Evolutionary conservation across 257 asterid species (phyloP), one percentile per base, ranked within the genome.

Genomic region (Apocynum venetum): DNA sequence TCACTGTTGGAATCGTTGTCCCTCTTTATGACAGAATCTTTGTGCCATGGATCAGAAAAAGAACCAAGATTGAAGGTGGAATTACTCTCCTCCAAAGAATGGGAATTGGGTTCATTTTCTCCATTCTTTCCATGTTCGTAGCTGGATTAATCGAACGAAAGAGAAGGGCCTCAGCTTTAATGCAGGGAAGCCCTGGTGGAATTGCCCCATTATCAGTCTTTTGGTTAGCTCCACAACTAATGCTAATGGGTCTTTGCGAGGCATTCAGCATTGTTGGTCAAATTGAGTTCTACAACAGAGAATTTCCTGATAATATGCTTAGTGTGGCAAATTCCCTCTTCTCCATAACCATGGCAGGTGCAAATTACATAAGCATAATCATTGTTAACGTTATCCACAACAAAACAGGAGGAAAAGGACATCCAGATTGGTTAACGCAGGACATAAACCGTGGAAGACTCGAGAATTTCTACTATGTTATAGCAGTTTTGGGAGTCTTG

Each of bases 191-290:
- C 0, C 80, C 83, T 0, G 83, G 56, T 19, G 97, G 97, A 0
- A 17, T 82, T 0, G 91, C 90, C 1, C 97, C 97, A 0, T 3
- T 93, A 0, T 70, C 94, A 1, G 98, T 93, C 0, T 74, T 95
- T 70, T 93, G 97, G 97, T 84, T 95, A 5, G 93, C 97, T 51
- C 99, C 99, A 0, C 99, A 95, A 67, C 76, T 95, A 36, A 86
- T 95, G 2, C 83, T 95, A 20, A 93, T 95, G 98, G 99, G 99
- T 5, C 91, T 95, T 8, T 88, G 96, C 0, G 99, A 95, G 76
- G 98, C 98, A 4, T 93, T 93, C 36, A 91, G 89, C 31, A 87
- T 91, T 1, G 82, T 93, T 8, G 99, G 97, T 0, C 99, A 96
- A 56, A 90, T 93, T 3, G 98, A 96, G 82, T 88, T 96, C 17